A percentile compares a stretch with the other conserved stretches of the same genome.
Conservation (phyloP, 2,329 filamentous ascomycete species). For the Cryphonectria naterciae region DNA sequence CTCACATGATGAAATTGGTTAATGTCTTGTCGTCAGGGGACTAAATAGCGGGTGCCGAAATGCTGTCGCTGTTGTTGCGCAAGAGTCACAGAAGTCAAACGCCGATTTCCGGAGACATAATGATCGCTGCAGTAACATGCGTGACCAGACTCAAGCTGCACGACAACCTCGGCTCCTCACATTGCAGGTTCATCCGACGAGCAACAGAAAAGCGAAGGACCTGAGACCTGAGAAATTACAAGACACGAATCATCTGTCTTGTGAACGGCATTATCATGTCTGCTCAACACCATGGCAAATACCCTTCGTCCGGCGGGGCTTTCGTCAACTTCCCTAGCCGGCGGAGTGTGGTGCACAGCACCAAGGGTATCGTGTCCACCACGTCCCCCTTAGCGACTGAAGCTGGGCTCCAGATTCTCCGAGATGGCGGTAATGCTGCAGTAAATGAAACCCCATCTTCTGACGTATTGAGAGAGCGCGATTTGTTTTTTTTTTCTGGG, state of each 20-base stretch:
- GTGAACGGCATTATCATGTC: background rate
- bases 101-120: conserved; percentile 3
- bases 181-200: background rate
- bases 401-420: conserved; percentile 79
- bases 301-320: conserved; percentile 22
- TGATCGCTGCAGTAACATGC: background rate
- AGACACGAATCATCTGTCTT: too few species aligned
- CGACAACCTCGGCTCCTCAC: background rate
- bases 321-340: conserved; percentile 61
- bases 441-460: conserved; percentile 54
- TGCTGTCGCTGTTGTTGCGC: too few species aligned
- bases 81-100: background rate
- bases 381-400: conserved; percentile 86
- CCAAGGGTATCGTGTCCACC: conserved; percentile 85
- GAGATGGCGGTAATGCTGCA: conserved; percentile 86
- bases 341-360: conserved; percentile 88
- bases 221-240: background rate
- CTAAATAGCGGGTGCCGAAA: too few species aligned
- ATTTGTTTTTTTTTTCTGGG: background rate
- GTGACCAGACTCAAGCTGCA: background rate
- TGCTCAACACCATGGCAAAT: conserved; percentile 17
- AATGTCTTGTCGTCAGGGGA: too few species aligned
- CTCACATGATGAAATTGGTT: background rate
- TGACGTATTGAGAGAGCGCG: too few species aligned
- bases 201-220: background rate